Percentiles rank a stretch among this genome's conserved stretches.
phyloP scores from a whole-genome alignment of 768 basidiomycete genomes.

The Vishniacozyma victoriae region DNA sequence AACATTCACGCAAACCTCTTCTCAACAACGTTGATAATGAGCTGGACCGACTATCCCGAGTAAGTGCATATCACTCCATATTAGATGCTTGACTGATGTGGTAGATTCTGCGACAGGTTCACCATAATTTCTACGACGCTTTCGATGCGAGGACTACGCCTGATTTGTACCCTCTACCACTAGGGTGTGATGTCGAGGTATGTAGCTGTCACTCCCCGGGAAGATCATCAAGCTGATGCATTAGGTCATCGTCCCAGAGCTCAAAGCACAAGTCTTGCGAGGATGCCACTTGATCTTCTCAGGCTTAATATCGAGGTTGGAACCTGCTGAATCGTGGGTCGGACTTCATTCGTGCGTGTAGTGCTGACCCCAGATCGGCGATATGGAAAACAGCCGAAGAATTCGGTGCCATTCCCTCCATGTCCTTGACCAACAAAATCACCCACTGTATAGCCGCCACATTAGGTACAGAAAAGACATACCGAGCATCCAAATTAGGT shows the following conservation, averaged over 20 bases:
- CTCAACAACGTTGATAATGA: slow-evolving; percentile 84
- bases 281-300: slow-evolving; percentile 85
- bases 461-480: slow-evolving; percentile 82
- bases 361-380: slow-evolving; percentile 35
- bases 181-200: slow-evolving; percentile 72
- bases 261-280: slow-evolving; percentile 69
- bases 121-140: slow-evolving; percentile 65
- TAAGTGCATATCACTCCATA: slow-evolving; percentile 45
- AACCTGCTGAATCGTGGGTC: slow-evolving; percentile 60
- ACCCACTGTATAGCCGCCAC: slow-evolving; percentile 92
- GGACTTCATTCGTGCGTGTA: neutral
- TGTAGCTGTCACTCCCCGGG: slow-evolving; percentile 1
- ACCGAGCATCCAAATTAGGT: slow-evolving; percentile 66
- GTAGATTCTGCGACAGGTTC: slow-evolving; percentile 77
- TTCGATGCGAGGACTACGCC: slow-evolving; percentile 51
- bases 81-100: neutral
- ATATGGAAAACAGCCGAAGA: slow-evolving; percentile 78
- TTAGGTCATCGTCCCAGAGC: slow-evolving; percentile 80
- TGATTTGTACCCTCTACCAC: slow-evolving; percentile 16
- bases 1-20: slow-evolving; percentile 56
- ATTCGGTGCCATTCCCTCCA: slow-evolving; percentile 79
- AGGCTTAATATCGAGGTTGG: slow-evolving; percentile 87
- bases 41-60: slow-evolving; percentile 68
- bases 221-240: slow-evolving; percentile 26
- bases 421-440: slow-evolving; percentile 59